These are phyloP conservation scores for Sporothrix schenckii DNA, from an alignment of 2,329 filamentous ascomycete species.

Conservation along the genomic window DNA sequence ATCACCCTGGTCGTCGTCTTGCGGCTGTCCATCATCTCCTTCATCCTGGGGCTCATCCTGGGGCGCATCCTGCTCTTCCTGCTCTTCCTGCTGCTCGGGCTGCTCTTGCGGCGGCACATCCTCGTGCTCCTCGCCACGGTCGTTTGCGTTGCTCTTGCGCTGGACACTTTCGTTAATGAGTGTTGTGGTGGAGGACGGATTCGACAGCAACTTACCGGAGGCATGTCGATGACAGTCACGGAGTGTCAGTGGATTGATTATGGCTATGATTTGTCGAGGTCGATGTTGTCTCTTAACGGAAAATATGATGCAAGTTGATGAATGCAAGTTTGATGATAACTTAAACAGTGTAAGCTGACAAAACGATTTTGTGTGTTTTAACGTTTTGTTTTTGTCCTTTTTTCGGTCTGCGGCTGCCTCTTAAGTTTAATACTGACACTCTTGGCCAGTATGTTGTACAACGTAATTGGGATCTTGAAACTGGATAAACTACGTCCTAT, in stretches of 20 bases:
- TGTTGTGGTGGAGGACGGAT: not conserved
- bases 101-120: not conserved
- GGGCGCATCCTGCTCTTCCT: not conserved
- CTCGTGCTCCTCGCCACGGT: slow-evolving; percentile 7
- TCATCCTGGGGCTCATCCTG: not conserved
- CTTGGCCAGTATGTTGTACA: not conserved
- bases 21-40: not conserved
- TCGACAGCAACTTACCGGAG: not conserved
- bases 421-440: not conserved
- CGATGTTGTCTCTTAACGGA: not conserved
- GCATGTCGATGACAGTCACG: not conserved
- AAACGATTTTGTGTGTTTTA: not conserved
- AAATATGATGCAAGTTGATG: not conserved
- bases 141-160: slow-evolving; percentile 12
- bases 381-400: not conserved
- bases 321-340: not conserved
- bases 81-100: slow-evolving; percentile 4
- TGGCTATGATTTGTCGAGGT: not conserved
- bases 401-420: not conserved
- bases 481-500: not conserved
- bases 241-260: not conserved
- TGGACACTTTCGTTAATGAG: not conserved
- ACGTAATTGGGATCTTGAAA: slow-evolving; percentile 15
- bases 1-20: not conserved
- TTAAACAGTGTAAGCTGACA: slow-evolving; percentile 7